Percentiles rank a stretch among this genome's conserved stretches.
Evolutionary conservation across 768 basidiomycete species (phyloP).

Genomic region (Pisolithus tinctorius): DNA sequence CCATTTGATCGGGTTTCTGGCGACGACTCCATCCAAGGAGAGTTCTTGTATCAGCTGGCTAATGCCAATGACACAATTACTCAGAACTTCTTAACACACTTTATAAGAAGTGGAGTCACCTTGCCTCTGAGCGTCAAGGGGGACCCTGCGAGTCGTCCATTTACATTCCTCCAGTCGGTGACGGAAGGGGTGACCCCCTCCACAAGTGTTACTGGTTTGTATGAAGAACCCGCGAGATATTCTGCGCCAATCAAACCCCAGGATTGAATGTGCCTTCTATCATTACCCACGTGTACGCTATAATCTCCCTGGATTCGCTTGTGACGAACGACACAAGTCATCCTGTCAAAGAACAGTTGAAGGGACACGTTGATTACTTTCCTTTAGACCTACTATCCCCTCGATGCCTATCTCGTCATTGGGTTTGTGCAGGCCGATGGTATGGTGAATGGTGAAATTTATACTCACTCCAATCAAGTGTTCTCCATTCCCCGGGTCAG

Average conservation of each 20-base stretch:
- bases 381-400: conserved; percentile 44
- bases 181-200: conserved; percentile 46
- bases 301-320: conserved; percentile 45
- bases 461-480: conserved; percentile 50
- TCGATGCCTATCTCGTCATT: conserved; percentile 51
- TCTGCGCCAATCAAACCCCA: conserved; percentile 1
- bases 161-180: conserved; percentile 49
- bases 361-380: conserved; percentile 1
- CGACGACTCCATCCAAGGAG: conserved; percentile 42
- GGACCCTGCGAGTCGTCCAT: conserved; percentile 54
- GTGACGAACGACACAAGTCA: conserved; percentile 43
- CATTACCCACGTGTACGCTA: conserved; percentile 50
- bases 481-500: conserved; percentile 49
- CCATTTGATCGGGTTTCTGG: conserved; percentile 54
- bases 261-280: conserved; percentile 49
- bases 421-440: conserved; percentile 52
- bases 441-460: conserved; percentile 44
- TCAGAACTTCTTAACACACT: conserved; percentile 51
- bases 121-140: conserved; percentile 54
- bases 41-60: conserved; percentile 64
- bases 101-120: conserved; percentile 45
- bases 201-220: conserved; percentile 42
- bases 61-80: conserved; percentile 42
- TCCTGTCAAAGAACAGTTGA: background rate
- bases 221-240: background rate